Evolutionary conservation across 2,329 filamentous ascomycete genomes (phyloP).

Genomic region (Davidsoniella australis): DNA sequence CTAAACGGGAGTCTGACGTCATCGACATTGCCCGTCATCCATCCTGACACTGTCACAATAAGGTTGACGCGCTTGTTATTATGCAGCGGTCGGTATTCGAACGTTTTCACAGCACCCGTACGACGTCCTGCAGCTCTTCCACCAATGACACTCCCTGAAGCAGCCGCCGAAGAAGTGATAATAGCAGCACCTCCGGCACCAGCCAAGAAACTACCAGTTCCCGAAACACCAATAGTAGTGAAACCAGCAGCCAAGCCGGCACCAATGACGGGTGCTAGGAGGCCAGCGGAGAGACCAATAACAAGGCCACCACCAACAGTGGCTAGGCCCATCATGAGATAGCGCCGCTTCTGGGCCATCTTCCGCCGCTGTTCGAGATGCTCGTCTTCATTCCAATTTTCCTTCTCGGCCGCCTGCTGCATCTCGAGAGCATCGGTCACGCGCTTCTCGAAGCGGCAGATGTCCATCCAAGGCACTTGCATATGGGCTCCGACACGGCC

Average conservation of each 20-base stretch:
- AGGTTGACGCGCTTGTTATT: conserved; percentile 97
- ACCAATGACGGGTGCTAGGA: conserved; percentile 85
- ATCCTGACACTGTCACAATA: conserved; percentile 86
- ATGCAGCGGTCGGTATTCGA: conserved; percentile 89
- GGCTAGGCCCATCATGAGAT: conserved; percentile 90
- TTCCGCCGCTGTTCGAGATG: conserved; percentile 81
- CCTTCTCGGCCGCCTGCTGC: conserved; percentile 85
- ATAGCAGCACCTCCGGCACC: conserved; percentile 85
- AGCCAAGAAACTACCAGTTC: conserved; percentile 75
- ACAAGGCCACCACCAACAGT: conserved; percentile 90
- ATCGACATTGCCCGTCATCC: conserved; percentile 97
- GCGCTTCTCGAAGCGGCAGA: conserved; percentile 90
- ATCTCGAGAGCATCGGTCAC: conserved; percentile 95
- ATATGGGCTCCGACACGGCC: conserved; percentile 70
- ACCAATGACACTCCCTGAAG: conserved; percentile 76
- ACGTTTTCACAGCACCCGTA: conserved; percentile 85
- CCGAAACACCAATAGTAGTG: conserved; percentile 81
- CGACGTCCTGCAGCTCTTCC: conserved; percentile 70
- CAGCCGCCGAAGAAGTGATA: conserved; percentile 76
- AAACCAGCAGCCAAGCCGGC: conserved; percentile 87
- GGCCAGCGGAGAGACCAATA: conserved; percentile 82
- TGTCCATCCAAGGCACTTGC: conserved; percentile 76
- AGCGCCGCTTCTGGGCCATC: conserved; percentile 60
- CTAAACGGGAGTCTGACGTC: conserved; percentile 91
- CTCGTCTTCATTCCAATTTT: conserved; percentile 95